Evolutionary conservation across 2,329 filamentous ascomycete genomes (phyloP).

Genomic region (Bipolaris zeicola): DNA sequence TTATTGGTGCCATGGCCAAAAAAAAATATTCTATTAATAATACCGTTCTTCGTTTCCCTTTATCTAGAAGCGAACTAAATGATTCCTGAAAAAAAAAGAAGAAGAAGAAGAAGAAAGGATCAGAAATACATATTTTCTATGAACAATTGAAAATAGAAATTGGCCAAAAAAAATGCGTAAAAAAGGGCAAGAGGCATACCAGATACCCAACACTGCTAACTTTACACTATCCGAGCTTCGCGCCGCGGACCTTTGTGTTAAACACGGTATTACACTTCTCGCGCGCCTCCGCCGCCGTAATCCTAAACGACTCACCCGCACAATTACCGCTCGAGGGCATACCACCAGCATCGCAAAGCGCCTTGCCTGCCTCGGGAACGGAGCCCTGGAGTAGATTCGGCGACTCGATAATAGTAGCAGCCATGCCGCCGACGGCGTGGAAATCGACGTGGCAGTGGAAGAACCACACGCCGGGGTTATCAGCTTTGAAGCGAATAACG

Average conservation of each 20-base stretch:
- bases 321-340: slow-evolving; percentile 31
- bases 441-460: slow-evolving; percentile 45
- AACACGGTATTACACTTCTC: slow-evolving; percentile 37
- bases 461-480: slow-evolving; percentile 57
- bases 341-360: slow-evolving; percentile 17
- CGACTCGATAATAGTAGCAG: slow-evolving; percentile 33
- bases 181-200: background rate
- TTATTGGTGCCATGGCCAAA: background rate
- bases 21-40: no score
- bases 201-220: background rate
- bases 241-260: slow-evolving; percentile 21
- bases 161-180: no score
- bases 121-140: background rate
- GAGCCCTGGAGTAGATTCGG: slow-evolving; percentile 27
- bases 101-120: background rate
- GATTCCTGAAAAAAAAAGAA: background rate
- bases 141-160: no score
- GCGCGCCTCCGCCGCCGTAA: slow-evolving; percentile 22
- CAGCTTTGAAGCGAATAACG: slow-evolving; percentile 58
- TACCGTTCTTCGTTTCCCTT: background rate
- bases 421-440: slow-evolving; percentile 41
- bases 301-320: slow-evolving; percentile 15
- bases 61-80: background rate
- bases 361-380: slow-evolving; percentile 17
- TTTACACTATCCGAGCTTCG: background rate